These are phyloP conservation scores for Cyclanthera cordifolia DNA, from an alignment of 306 rosid species.

Conservation along the genomic window DNA sequence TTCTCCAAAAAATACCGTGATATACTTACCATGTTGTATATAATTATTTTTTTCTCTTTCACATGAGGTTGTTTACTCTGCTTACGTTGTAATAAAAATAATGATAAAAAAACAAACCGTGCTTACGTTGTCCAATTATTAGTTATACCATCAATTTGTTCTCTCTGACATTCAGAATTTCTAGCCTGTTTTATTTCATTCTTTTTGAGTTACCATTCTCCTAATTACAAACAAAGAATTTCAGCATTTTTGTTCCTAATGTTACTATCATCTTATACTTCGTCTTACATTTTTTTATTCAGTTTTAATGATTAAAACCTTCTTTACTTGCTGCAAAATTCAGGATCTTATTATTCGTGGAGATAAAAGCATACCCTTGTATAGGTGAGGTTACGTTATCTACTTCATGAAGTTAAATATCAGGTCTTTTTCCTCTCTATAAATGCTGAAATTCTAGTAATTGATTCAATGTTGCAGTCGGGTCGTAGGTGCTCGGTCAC, in stretches of 20 bases:
- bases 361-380: slow-evolving; percentile 67
- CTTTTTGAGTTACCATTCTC: neutral
- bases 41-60: neutral
- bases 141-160: slow-evolving; percentile 6
- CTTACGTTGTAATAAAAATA: too few species aligned
- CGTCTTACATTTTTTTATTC: neutral
- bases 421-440: slow-evolving; percentile 11
- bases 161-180: neutral
- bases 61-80: neutral
- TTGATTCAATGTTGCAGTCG: slow-evolving; percentile 57
- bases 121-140: neutral
- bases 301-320: neutral
- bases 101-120: too few species aligned
- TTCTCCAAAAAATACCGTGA: too few species aligned
- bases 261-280: neutral
- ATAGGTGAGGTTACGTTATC: slow-evolving; percentile 46
- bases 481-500: slow-evolving; percentile 72
- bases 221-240: neutral
- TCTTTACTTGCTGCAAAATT: slow-evolving; percentile 6
- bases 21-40: neutral
- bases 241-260: neutral
- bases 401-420: neutral
- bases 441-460: slow-evolving; percentile 15
- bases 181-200: neutral
- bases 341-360: slow-evolving; percentile 90